Evolutionary conservation across 2,329 filamentous ascomycete genomes (phyloP), one percentile per base, ranked within the genome.

Genomic region (Nigrograna mackinnonii): DNA sequence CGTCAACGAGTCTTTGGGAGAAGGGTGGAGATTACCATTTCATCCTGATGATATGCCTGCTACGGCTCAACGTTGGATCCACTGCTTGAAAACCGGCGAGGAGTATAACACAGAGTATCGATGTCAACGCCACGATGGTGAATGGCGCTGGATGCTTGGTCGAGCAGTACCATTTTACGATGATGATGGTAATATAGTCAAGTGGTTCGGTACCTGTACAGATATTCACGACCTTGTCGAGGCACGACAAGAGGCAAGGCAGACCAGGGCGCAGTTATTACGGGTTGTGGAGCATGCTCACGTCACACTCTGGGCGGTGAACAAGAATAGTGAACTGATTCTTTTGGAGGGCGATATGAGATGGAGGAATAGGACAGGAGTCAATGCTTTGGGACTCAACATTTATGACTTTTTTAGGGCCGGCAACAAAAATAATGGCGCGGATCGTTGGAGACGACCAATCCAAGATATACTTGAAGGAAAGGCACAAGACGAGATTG

Each of bases 171-270:
- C 88, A 0, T 75, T 90, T 55, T 77, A 76, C 28, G 82, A 89
- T 46, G 78, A 84, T 33, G 80, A 80, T 0, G 86, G 85, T 2
- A 72, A 78, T 35, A 89, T 91, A 36, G 76, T 88, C 44, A 89
- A 87, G 59, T 91, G 87, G 87, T 89, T 88, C 55, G 88, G 86
- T 13, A 90, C 86, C 1, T 90, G 85, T 56, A 91, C 87, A 11
- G 87, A 92, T 50, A 86, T 91, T 14, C 84, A 91, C 57, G 86
- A 91, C 47, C 77, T 83, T 32, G 84, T 91, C 3, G 77, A 87
- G 57, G 79, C 85, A 12, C 83, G 86, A 45, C 75, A 86, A 47
- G 78, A 78, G 36, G 85, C 85, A 13, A 83, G 82, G 47, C 77
- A 82, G 43, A 86, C 80, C 14, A 78, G 83, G n/a, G 80, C 86